Evolutionary conservation across 2,329 filamentous ascomycete species (phyloP).

Genomic region (Arthrobotrys megalospora): DNA sequence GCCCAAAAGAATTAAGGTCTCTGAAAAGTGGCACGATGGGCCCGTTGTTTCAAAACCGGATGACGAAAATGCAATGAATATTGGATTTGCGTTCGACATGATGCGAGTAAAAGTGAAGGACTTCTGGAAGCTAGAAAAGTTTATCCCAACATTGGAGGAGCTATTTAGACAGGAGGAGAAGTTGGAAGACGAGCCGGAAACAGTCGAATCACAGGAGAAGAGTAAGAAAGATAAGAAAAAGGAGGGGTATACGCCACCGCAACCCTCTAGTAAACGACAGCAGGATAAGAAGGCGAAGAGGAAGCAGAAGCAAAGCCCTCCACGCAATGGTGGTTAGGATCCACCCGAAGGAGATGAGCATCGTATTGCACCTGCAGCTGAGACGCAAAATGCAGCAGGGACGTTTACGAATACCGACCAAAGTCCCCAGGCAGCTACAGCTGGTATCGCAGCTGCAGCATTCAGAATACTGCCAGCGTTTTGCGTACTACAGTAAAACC

Average conservation of each 20-base stretch:
- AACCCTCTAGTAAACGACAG: constrained; percentile 25
- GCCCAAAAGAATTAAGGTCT: constrained; percentile 13
- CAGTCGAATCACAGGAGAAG: constrained; percentile 57
- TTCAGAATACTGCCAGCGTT: neutral
- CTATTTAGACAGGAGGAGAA: constrained; percentile 71
- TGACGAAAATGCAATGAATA: constrained; percentile 71
- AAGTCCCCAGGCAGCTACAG: neutral
- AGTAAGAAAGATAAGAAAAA: constrained; percentile 44
- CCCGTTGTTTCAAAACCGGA: constrained; percentile 48
- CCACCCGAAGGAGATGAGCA: constrained; percentile 62
- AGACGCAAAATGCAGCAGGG: neutral
- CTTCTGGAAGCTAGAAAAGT: constrained; percentile 77
- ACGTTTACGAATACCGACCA: neutral
- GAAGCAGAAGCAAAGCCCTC: constrained; percentile 6
- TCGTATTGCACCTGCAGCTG: constrained; percentile 63
- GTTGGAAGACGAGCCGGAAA: constrained; percentile 59
- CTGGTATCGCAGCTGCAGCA: too few relatives aligned
- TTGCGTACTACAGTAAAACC: neutral
- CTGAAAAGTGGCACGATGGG: constrained; percentile 17
- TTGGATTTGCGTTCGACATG: constrained; percentile 83
- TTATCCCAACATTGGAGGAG: constrained; percentile 74
- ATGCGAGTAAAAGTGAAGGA: constrained; percentile 82
- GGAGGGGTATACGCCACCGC: constrained; percentile 18
- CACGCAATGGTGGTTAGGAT: constrained; percentile 10
- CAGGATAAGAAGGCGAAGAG: constrained; percentile 18